These are phyloP conservation scores for Salix dunnii DNA, from an alignment of 345 rosid genomes.

Conservation along the genomic window DNA sequence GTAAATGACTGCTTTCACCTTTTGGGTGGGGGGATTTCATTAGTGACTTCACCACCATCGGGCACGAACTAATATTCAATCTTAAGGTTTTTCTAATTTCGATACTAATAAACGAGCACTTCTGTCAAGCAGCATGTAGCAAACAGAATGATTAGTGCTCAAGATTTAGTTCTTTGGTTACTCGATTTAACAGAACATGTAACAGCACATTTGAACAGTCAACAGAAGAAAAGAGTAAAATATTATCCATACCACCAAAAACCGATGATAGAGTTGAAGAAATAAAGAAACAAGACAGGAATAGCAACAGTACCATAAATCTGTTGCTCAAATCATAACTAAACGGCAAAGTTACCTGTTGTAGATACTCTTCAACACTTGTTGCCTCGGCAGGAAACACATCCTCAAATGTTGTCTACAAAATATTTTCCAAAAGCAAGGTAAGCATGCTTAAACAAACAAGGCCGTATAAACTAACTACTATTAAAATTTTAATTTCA, in stretches of 20 bases:
- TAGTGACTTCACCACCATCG: too few species aligned
- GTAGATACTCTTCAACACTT: slow-evolving; percentile 89
- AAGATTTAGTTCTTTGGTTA: neutral
- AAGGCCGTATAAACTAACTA: neutral
- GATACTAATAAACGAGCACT: neutral
- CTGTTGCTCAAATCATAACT: neutral
- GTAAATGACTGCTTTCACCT: too few species aligned
- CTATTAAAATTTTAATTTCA: neutral
- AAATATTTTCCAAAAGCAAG: slow-evolving; percentile 8
- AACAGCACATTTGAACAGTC: neutral
- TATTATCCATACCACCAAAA: neutral
- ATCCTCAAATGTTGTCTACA: slow-evolving; percentile 90
- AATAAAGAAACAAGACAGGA: neutral
- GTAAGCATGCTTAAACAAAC: neutral
- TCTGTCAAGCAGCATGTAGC: neutral
- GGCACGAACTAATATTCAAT: too few species aligned
- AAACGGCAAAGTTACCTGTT: slow-evolving; percentile 58
- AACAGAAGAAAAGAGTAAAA: neutral
- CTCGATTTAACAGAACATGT: neutral
- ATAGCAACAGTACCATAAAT: neutral
- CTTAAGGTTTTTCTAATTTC: neutral
- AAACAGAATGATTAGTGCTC: neutral
- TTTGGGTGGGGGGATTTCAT: too few species aligned
- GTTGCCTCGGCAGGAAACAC: slow-evolving; percentile 97
- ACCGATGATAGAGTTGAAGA: neutral